phyloP scores from a whole-genome alignment of 2,329 filamentous ascomycete genomes.

The Neoascochyta sp. region DNA sequence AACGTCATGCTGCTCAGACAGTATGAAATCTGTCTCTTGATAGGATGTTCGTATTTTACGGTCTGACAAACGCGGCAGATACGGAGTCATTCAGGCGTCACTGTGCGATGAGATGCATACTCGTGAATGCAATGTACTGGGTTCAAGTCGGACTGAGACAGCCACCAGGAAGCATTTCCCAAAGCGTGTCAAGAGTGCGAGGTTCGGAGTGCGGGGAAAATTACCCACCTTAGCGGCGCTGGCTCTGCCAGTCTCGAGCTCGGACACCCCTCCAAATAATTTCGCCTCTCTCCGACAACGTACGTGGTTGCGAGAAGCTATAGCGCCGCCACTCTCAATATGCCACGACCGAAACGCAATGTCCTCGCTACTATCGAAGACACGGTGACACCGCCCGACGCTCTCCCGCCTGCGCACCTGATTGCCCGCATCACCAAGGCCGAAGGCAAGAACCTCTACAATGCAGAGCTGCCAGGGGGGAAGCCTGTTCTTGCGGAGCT shows the following conservation, averaged over 20 bases:
- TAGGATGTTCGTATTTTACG: too few species aligned
- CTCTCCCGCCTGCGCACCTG: conserved; percentile 51
- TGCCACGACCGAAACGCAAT: conserved; percentile 73
- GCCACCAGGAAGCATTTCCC: conserved; percentile 11
- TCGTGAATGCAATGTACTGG: too few species aligned
- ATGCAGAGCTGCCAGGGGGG: conserved; percentile 64
- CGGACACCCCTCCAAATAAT: conserved; percentile 9
- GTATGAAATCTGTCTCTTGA: too few species aligned
- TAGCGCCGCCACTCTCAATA: conserved; percentile 38
- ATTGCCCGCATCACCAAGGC: conserved; percentile 77
- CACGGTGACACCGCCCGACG: conserved; percentile 58
- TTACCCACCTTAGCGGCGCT: conserved; percentile 4
- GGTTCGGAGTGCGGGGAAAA: conserved; percentile 7
- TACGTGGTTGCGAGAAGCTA: too few species aligned
- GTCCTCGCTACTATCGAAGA: conserved; percentile 75
- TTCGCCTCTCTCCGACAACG: too few species aligned
- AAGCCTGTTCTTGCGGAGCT: conserved; percentile 73
- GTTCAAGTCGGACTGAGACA: too few species aligned
- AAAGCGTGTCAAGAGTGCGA: conserved; percentile 1
- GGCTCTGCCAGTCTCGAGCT: conserved; percentile 2
- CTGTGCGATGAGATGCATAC: too few species aligned
- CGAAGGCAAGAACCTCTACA: conserved; percentile 86
- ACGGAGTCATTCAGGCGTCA: too few species aligned
- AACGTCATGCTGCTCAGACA: too few species aligned
- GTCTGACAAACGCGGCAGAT: too few species aligned